Percentiles rank a stretch among this genome's conserved stretches.
Conservation (phyloP, 805 yeast genomes). For the Pichia kluyveri region DNA sequence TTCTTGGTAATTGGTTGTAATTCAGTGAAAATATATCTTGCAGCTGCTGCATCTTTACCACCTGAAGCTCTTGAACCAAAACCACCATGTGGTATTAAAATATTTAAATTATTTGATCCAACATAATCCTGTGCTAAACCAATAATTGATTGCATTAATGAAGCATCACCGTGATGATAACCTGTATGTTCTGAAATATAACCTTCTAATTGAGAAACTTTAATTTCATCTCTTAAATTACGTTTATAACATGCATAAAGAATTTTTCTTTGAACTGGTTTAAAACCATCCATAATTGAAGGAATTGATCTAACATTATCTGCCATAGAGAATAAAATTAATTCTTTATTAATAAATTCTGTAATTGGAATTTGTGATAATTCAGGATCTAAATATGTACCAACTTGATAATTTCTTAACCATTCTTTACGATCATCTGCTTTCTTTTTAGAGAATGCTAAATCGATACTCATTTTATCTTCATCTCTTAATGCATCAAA, state of each 20-base stretch:
- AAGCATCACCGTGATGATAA: constrained; percentile 91
- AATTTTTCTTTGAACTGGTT: constrained; percentile 95
- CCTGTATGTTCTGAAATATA: constrained; percentile 83
- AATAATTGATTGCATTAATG: constrained; percentile 82
- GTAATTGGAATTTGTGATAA: constrained; percentile 74
- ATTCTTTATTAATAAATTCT: constrained; percentile 90
- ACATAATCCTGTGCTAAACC: constrained; percentile 93
- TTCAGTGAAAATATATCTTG: constrained; percentile 91
- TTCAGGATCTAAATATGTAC: constrained; percentile 81
- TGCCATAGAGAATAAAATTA: constrained; percentile 92
- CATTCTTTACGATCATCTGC: constrained; percentile 98
- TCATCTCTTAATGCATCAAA: constrained; percentile 75
- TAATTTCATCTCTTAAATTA: constrained; percentile 67
- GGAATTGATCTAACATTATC: constrained; percentile 95
- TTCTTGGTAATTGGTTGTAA: constrained; percentile 65
- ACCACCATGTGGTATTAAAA: constrained; percentile 84
- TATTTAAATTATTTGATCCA: constrained; percentile 82
- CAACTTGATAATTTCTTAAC: constrained; percentile 86
- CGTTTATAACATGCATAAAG: constrained; percentile 80
- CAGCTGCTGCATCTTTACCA: constrained; percentile 98
- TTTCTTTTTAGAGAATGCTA: constrained; percentile 89
- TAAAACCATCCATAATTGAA: constrained; percentile 85
- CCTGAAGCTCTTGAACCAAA: constrained; percentile 96
- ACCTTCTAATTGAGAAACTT: constrained; percentile 87
- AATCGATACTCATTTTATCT: constrained; percentile 71